Evolutionary conservation across 805 yeast genomes (phyloP), one percentile per base, ranked within the genome.

Genomic region (Pichia ethanolica): DNA sequence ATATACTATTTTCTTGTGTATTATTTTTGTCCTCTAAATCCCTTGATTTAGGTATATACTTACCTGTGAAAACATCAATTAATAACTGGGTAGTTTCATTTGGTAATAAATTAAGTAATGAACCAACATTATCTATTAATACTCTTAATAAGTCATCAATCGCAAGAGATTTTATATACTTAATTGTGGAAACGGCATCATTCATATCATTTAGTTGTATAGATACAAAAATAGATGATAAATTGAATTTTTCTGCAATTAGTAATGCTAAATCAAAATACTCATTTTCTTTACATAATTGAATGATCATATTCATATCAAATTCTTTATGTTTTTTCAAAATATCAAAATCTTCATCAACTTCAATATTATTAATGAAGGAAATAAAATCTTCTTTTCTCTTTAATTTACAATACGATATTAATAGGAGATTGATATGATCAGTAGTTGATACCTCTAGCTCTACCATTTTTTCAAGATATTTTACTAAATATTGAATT

Each of bases 21-120:
- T 36, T 36, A 59, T 81, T 77, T 56, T 78, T 78, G 13, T 37
- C 14, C 27, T 36, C 42, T 36, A 42, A 47, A 42, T 38, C 43
- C 42, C 45, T 47, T 37, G 34, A 42, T 39, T 35, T 25, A 30
- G 89, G 84, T 32, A 67, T 70, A 62, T 83, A 91, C 48, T 78
- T 81, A 0, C 97, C 97, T 0, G 98, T 91, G 62, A 91, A 93
- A 0, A 91, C 85, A 32, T 86, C 84, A 45, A 93, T 89, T 50
- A 91, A 70, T 36, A 93, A 66, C 33, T 83, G 83, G 1, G 96
- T 89, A 0, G 96, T 85, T 49, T 84, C 89, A 50, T 85, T 77
- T 0, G 98, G 97, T 37, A 79, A 67, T 42, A 72, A 62, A 36
- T 85, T 86, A 44, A 91, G 70, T 32, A 91, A 67, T 1, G 67